Percentiles rank a stretch among this genome's conserved stretches.
phyloP scores from a whole-genome alignment of 1,284 basidiomycete species.

The Moesziomyces aphidis region DNA sequence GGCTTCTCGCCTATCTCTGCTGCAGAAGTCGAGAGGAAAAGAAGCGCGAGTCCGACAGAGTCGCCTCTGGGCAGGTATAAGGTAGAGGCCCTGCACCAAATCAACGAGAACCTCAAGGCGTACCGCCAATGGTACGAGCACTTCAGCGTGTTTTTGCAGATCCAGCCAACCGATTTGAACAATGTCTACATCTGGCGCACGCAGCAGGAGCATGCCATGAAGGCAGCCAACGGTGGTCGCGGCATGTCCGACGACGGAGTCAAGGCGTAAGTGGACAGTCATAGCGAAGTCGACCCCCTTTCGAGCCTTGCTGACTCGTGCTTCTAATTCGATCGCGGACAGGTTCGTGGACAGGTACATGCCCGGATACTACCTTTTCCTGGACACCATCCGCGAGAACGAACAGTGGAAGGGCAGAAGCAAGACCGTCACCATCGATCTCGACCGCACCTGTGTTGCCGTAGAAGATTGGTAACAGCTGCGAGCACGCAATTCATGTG shows the following conservation, averaged over 20 bases:
- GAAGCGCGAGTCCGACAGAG: background rate
- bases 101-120: constrained; percentile 28
- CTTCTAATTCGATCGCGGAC: background rate
- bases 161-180: constrained; percentile 29
- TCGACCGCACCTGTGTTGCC: constrained; percentile 19
- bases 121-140: constrained; percentile 30
- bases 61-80: constrained; percentile 21
- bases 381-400: constrained; percentile 33
- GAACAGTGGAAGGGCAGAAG: constrained; percentile 31
- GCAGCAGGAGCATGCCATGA: constrained; percentile 48
- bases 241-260: constrained; percentile 42
- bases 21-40: constrained; percentile 12
- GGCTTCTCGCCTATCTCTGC: constrained; percentile 30
- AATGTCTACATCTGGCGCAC: constrained; percentile 44
- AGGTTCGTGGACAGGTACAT: constrained; percentile 70
- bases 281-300: background rate
- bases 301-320: too few relatives aligned
- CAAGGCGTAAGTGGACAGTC: constrained; percentile 20
- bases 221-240: constrained; percentile 31
- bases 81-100: constrained; percentile 24
- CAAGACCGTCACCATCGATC: constrained; percentile 40
- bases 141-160: constrained; percentile 40
- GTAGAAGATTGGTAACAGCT: constrained; percentile 29
- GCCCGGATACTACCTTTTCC: constrained; percentile 59
- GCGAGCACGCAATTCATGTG: background rate